Evolutionary conservation across 495 filamentous ascomycete species (phyloP), one percentile per base, ranked within the genome.

Genomic region (Tuber aestivum): DNA sequence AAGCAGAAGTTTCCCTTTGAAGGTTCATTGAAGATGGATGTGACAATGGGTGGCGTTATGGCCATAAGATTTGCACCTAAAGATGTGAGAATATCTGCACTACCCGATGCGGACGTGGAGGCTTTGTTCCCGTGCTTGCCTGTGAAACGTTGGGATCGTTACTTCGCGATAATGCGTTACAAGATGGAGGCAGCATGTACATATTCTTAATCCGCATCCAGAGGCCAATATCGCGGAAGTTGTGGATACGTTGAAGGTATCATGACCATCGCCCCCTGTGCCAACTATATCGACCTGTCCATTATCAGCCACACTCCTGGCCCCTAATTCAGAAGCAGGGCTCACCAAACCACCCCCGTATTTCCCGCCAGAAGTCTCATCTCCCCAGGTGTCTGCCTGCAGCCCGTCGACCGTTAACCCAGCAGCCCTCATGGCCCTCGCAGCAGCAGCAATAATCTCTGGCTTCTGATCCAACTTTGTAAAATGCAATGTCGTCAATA

Each of bases 241-340:
- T 5, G 95, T 98, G 78, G 91, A 93, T 83, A 99, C 93, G 84
- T 99, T 99, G 89, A 97, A 98, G 32, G 96, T 99, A 83, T 94
- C 92, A 86, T 97, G 94, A 44, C 92, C 91, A 85, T 98, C 95
- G 82, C 96, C 96, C 71, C 96, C 96, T 21, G 96, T 99, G 81
- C 96, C 96, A 69, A 98, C 96, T 81, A 99, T 97, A 84, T 99
- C 96, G 84, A 94, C 95, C 91, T 94, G 77, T 20, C 10, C 21
- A 1, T 6, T 35, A 42, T 80, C 40, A 80, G 70, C 18, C 5
- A 8, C 16, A 18, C 10, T 20, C 18, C 18, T 73, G 4, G 27
- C n/a, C 56, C 35, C 56, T 35, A 10, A 35, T 37, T 12, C 44
- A n/a, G 9, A 44, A 41, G 27, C 9, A 50, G 12, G 35, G 61